Percentiles rank a stretch among this genome's conserved stretches.
phyloP scores from a whole-genome alignment of 805 yeast species.

The Saturnispora hagleri region DNA sequence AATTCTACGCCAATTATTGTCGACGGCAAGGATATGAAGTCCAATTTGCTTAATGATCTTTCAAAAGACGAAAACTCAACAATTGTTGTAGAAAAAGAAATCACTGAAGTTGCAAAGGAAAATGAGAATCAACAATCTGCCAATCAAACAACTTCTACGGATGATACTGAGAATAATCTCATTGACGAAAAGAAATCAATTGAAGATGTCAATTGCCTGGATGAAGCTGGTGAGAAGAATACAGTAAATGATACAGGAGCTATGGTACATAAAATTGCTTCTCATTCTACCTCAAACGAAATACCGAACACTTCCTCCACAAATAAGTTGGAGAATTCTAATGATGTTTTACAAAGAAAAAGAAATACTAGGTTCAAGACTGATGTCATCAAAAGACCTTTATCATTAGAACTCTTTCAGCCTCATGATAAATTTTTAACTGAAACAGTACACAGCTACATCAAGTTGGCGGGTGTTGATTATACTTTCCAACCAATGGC shows the following conservation, averaged over 20 bases:
- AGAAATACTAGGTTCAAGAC: conserved; percentile 6
- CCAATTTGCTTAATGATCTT: neutral
- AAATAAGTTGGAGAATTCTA: neutral
- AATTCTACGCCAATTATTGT: neutral
- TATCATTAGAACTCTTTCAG: conserved; percentile 5
- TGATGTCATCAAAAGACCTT: conserved; percentile 4
- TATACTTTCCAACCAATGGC: conserved; percentile 34
- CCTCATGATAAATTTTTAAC: conserved; percentile 9
- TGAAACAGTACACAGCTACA: conserved; percentile 13
- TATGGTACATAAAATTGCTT: neutral
- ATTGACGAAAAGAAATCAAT: too few species aligned
- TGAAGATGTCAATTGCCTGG: too few species aligned
- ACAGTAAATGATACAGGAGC: too few species aligned
- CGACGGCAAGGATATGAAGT: neutral
- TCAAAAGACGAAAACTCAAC: neutral
- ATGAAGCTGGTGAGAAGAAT: too few species aligned
- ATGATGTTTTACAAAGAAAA: neutral
- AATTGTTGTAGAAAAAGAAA: too few species aligned
- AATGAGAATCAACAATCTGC: too few species aligned
- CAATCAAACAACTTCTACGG: too few species aligned
- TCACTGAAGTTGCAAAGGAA: too few species aligned
- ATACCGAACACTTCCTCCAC: neutral
- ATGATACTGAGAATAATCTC: too few species aligned
- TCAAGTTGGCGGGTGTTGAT: conserved; percentile 28
- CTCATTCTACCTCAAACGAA: neutral